Evolutionary conservation across 495 filamentous ascomycete species (phyloP), one percentile per base, ranked within the genome.

Genomic region (Aspergillus olivimuriae): DNA sequence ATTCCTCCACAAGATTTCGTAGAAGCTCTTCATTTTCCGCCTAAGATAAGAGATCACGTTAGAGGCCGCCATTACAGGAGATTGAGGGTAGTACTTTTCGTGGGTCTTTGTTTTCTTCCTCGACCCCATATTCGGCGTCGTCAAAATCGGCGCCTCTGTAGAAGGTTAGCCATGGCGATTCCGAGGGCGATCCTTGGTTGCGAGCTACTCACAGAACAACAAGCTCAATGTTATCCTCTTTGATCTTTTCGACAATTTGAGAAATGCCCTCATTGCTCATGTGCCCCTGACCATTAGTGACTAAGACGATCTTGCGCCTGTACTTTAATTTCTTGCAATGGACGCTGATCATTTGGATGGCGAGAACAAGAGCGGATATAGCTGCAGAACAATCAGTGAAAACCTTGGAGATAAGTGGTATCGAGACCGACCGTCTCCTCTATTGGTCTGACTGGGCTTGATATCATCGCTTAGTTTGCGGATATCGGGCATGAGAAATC

Each of bases 91-190:
- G 22, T 51, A 81, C 77, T 73, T 96, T 96, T 43, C 58, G 46
- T 2, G 52, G 44, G 38, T 78, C 69, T 62, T 99, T 99, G 51
- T 85, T 80, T 62, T 99, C 91, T 69, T 99, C 91, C 61, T 91
- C 94, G 55, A 87, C 84, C 20, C 90, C 89, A 55, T 81, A 95
- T 22, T 95, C 89, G 3, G 80, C 57, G 66, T 96, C 94, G 52
- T 99, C 89, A 60, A 97, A 97, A 63, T 99, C 92, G 19, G 90
- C 76, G 5, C 92, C 92, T 40, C 89, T 94, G 48, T n/a, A 20
- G 10, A 34, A 34, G n/a, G 41, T 74, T 58, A 74, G 60, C 37
- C n/a, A 16, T 22, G 12, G 4, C n/a, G 17, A 7, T 21, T 28
- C 7, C 10, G 20, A 8, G 37, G 8, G n/a, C 18, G 5, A 3